Conservation (phyloP, 176 grass and related monocot species). For the Rhynchospora tenuis region DNA sequence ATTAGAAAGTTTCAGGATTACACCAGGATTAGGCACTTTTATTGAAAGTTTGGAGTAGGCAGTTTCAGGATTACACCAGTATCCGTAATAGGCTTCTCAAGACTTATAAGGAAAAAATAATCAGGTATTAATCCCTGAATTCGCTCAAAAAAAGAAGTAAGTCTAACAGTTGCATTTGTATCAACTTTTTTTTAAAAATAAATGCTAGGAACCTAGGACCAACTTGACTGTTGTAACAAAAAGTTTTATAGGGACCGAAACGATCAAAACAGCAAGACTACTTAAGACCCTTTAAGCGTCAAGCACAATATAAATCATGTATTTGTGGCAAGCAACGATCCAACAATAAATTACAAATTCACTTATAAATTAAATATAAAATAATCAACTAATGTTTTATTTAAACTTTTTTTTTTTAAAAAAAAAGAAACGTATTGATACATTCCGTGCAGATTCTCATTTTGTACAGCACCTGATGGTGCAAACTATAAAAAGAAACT, state of each 20-base stretch:
- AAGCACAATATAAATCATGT: neutral
- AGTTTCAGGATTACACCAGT: neutral
- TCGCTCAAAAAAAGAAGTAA: neutral
- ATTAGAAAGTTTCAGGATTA: neutral
- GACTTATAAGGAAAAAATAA: neutral
- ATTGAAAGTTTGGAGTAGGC: neutral
- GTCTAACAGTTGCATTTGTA: neutral
- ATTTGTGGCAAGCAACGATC: neutral
- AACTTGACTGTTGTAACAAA: neutral
- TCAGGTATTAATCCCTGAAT: neutral
- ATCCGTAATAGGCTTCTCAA: neutral
- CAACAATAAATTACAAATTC: neutral
- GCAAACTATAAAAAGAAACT: neutral
- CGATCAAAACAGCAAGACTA: neutral
- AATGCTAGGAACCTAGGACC: neutral
- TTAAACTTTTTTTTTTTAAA: neutral
- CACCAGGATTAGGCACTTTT: too few relatives aligned
- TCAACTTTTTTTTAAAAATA: neutral
- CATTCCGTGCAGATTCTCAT: neutral
- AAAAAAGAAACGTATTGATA: neutral
- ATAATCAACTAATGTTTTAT: slow-evolving; percentile 8
- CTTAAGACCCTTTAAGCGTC: too few relatives aligned
- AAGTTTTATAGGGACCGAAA: too few relatives aligned
- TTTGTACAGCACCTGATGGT: neutral
- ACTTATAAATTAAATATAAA: neutral